Evolutionary conservation across 805 yeast genomes (phyloP).

Genomic region (Suhomyces faveliae): DNA sequence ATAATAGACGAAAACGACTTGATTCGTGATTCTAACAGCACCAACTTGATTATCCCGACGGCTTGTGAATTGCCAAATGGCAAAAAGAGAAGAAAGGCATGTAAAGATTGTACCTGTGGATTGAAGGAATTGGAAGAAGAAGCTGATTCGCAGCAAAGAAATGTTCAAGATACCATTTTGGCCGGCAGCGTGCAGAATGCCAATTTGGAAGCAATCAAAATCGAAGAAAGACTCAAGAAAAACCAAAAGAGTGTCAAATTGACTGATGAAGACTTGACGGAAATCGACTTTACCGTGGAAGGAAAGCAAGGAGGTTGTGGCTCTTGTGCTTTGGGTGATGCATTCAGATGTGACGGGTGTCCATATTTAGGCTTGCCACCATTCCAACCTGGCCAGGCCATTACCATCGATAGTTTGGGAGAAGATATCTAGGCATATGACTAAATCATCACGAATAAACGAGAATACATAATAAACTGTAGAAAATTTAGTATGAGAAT

Average conservation of each 20-base stretch:
- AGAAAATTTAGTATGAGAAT: not conserved
- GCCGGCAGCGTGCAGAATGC: slow-evolving; percentile 52
- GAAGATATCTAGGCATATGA: slow-evolving; percentile 57
- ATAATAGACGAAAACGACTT: slow-evolving; percentile 39
- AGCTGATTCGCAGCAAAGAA: slow-evolving; percentile 47
- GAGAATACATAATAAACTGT: not conserved
- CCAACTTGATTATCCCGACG: slow-evolving; percentile 54
- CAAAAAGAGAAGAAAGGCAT: slow-evolving; percentile 81
- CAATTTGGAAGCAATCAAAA: slow-evolving; percentile 51
- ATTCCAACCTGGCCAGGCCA: slow-evolving; percentile 93
- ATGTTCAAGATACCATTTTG: slow-evolving; percentile 45
- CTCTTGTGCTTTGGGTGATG: slow-evolving; percentile 95
- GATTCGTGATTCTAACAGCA: slow-evolving; percentile 25
- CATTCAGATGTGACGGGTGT: slow-evolving; percentile 97
- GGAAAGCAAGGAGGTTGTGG: slow-evolving; percentile 98
- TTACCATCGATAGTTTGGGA: slow-evolving; percentile 70
- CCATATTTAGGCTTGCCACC: slow-evolving; percentile 97
- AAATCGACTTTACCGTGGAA: slow-evolving; percentile 92
- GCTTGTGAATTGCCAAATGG: slow-evolving; percentile 53
- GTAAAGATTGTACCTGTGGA: slow-evolving; percentile 98
- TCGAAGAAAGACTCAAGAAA: slow-evolving; percentile 46
- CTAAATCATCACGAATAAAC: not conserved
- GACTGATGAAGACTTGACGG: slow-evolving; percentile 70
- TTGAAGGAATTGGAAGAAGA: slow-evolving; percentile 81
- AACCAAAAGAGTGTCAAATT: slow-evolving; percentile 44